Conservation (phyloP, 2,329 filamentous ascomycete genomes). For the Aureobasidium sp. region DNA sequence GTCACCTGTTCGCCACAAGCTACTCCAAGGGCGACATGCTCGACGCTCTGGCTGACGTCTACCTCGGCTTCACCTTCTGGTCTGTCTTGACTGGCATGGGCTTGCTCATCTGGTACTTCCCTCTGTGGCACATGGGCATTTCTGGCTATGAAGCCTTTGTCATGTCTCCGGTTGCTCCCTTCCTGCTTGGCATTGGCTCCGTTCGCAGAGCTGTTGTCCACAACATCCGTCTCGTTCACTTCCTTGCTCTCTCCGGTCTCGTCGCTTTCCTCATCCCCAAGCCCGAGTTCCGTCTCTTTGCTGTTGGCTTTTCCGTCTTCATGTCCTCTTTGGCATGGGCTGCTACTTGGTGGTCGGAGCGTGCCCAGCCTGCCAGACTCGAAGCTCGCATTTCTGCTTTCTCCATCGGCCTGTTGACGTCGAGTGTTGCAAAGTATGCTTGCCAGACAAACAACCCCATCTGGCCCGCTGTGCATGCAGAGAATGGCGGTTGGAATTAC, state of each 20-base stretch:
- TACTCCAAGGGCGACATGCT: slow-evolving; percentile 70
- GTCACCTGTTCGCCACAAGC: slow-evolving; percentile 59
- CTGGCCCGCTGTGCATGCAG: slow-evolving; percentile 87
- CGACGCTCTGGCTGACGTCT: slow-evolving; percentile 80
- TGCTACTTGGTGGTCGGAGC: slow-evolving; percentile 72
- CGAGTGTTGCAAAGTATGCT: slow-evolving; percentile 84
- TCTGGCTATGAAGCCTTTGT: slow-evolving; percentile 91
- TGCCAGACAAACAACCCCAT: slow-evolving; percentile 93
- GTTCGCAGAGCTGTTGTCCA: slow-evolving; percentile 61
- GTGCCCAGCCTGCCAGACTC: slow-evolving; percentile 64
- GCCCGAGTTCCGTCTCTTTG: slow-evolving; percentile 70
- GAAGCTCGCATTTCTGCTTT: slow-evolving; percentile 78
- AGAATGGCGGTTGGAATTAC: slow-evolving; percentile 89
- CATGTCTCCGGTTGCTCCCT: slow-evolving; percentile 74
- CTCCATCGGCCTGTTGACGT: slow-evolving; percentile 73
- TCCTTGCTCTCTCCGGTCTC: slow-evolving; percentile 77
- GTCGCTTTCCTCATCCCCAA: slow-evolving; percentile 68
- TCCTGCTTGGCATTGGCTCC: slow-evolving; percentile 64
- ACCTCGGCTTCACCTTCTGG: slow-evolving; percentile 96
- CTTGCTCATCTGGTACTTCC: slow-evolving; percentile 88
- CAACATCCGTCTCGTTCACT: slow-evolving; percentile 60
- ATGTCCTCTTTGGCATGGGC: slow-evolving; percentile 80
- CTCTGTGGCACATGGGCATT: slow-evolving; percentile 98
- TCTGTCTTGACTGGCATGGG: slow-evolving; percentile 85
- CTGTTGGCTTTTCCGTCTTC: slow-evolving; percentile 71